Evolutionary conservation across 768 basidiomycete genomes (phyloP), one percentile per base, ranked within the genome.

Genomic region (Piloderma croceum): DNA sequence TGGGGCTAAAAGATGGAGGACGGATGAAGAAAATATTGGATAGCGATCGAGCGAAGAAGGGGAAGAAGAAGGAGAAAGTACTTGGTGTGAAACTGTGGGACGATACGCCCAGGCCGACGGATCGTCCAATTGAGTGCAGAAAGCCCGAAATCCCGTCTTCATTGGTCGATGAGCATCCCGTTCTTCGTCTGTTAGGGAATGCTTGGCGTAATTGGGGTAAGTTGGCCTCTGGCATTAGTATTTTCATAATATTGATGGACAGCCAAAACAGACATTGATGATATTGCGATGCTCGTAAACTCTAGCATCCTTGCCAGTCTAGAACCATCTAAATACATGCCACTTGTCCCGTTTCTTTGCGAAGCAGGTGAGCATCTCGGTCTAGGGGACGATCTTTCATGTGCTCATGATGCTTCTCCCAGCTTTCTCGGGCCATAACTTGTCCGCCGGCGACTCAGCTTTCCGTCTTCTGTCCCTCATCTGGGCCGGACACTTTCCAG

Each of bases 301-400:
- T 60, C 62, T 25, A 68, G 73, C n/a, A 45, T 65, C 20, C 53
- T 81, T 34, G 49, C 50, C 18, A 56, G 42, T 34, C 47, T n/a
- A n/a, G n/a, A n/a, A n/a, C n/a, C n/a, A n/a, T n/a, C n/a, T n/a
- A n/a, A n/a, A n/a, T n/a, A n/a, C n/a, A n/a, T n/a, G n/a, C n/a
- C n/a, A n/a, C n/a, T 70, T 13, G 46, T 73, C 12, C 50, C 61
- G 12, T 72, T 65, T 52, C 47, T 80, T 7, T 71, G 67, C 38
- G 38, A 63, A 31, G 46, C 70, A 35, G 73, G 79, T 73, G 41
- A 39, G 39, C 40, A 4, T 24, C 35, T 21, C 39, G 18, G 22
- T 42, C 40, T 10, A 29, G 46, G 19, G 55, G 38, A 38, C 41
- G 33, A 7, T 42, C 53, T 37, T 43, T 36, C n/a, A 49, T 20